Percentiles rank a stretch among this genome's conserved stretches.
phyloP scores from a whole-genome alignment of 352 stramenopile species.

The Phytophthora hibernalis region DNA sequence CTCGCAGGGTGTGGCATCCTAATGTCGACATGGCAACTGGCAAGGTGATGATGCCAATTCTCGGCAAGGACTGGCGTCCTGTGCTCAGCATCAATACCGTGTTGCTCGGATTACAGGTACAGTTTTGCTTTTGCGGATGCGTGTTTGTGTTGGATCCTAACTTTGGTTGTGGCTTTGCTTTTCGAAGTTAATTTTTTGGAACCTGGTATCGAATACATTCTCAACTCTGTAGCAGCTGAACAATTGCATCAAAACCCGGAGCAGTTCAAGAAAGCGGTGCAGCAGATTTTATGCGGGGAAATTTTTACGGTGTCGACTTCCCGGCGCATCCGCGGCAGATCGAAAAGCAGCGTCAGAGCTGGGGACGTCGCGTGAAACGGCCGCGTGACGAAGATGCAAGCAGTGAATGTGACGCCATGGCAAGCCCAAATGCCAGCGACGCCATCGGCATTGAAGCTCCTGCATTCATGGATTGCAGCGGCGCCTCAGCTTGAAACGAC shows the following conservation, averaged over 20 bases:
- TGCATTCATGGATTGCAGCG: constrained; percentile 52
- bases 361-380: constrained; percentile 64
- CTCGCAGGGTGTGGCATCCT: constrained; percentile 81
- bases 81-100: constrained; percentile 90
- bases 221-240: constrained; percentile 64
- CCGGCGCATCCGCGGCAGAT: constrained; percentile 61
- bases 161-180: background rate
- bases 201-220: constrained; percentile 69
- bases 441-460: constrained; percentile 31
- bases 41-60: constrained; percentile 88
- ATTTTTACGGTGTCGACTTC: constrained; percentile 71
- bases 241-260: constrained; percentile 56
- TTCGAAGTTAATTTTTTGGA: constrained; percentile 85
- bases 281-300: constrained; percentile 72
- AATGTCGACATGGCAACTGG: constrained; percentile 81
- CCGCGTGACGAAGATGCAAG: constrained; percentile 45
- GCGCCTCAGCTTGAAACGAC: constrained; percentile 61
- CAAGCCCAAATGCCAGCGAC: constrained; percentile 30
- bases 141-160: background rate
- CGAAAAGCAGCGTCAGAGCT: constrained; percentile 57
- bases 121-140: background rate
- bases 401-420: constrained; percentile 45
- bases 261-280: constrained; percentile 60
- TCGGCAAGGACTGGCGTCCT: constrained; percentile 85
- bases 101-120: constrained; percentile 82